A percentile compares a stretch with the other conserved stretches of the same genome.
phyloP scores from a whole-genome alignment of 2,329 filamentous ascomycete species.

The Cladosporium sp. region DNA sequence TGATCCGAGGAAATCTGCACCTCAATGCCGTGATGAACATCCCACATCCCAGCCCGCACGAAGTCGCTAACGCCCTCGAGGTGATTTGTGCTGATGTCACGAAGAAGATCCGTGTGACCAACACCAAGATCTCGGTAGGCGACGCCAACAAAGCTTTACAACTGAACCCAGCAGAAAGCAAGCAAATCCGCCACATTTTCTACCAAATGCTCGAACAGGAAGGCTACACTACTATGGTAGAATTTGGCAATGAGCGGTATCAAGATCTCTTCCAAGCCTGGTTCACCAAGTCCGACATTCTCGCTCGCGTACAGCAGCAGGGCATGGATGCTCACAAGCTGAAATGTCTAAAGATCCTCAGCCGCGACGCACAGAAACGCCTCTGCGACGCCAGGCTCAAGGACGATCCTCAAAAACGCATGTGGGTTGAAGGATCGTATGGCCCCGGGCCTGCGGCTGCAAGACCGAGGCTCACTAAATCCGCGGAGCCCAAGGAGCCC shows the following conservation, averaged over 20 bases:
- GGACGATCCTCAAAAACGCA: conserved; percentile 52
- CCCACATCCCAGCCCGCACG: conserved; percentile 58
- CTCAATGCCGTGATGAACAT: conserved; percentile 61
- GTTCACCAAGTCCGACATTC: conserved; percentile 45
- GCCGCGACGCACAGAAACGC: conserved; percentile 75
- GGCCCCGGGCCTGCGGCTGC: conserved; percentile 47
- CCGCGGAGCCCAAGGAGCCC: conserved; percentile 18
- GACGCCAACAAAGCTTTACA: conserved; percentile 73
- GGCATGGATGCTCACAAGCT: conserved; percentile 47
- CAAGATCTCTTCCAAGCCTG: conserved; percentile 67
- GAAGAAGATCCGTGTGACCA: conserved; percentile 69
- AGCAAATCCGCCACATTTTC: conserved; percentile 65
- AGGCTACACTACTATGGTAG: conserved; percentile 71
- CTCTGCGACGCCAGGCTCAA: conserved; percentile 66
- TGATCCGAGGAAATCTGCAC: conserved; percentile 65
- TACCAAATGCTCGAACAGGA: conserved; percentile 65
- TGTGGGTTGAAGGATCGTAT: conserved; percentile 35
- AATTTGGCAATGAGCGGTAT: conserved; percentile 71
- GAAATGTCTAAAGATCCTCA: conserved; percentile 69
- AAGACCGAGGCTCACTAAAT: conserved; percentile 26
- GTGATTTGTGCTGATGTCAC: conserved; percentile 80
- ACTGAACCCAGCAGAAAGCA: conserved; percentile 67
- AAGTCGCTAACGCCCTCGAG: conserved; percentile 70
- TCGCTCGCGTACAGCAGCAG: conserved; percentile 23
- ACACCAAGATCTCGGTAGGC: conserved; percentile 67